A percentile compares a stretch with the other conserved stretches of the same genome.
Conservation (phyloP, 345 rosid species). For the Raphanus sativus region DNA sequence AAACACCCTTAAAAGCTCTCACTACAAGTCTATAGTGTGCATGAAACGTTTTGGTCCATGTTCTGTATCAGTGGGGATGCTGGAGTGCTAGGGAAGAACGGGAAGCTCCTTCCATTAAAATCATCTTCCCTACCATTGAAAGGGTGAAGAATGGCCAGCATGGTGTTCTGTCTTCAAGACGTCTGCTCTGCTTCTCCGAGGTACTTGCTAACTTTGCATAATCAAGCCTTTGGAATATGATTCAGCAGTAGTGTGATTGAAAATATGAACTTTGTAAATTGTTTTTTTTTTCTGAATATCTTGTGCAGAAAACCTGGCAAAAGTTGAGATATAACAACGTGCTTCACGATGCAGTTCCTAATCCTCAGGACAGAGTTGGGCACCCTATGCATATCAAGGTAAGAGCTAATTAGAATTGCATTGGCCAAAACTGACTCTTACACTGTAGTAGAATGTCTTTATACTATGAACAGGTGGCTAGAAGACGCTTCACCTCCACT, state of each 20-base stretch:
- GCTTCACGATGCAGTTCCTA: conserved; percentile 80
- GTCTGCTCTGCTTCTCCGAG: conserved; percentile 88
- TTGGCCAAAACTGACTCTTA: neutral
- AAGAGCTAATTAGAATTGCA: conserved; percentile 9
- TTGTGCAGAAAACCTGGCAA: conserved; percentile 86
- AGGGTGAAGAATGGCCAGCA: conserved; percentile 63
- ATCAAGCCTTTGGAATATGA: neutral
- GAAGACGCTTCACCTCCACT: conserved; percentile 62
- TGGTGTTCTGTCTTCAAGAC: conserved; percentile 68
- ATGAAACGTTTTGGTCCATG: neutral
- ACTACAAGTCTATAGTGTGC: conserved; percentile 3
- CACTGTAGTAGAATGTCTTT: conserved; percentile 3
- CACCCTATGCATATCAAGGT: conserved; percentile 88
- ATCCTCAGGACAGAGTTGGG: conserved; percentile 66
- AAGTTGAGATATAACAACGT: conserved; percentile 54
- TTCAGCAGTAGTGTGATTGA: neutral
- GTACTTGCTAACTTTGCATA: conserved; percentile 38
- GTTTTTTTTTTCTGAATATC: neutral
- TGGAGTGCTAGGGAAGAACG: conserved; percentile 88
- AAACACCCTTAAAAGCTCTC: neutral
- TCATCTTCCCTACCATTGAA: conserved; percentile 81
- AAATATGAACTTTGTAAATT: neutral
- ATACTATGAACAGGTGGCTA: conserved; percentile 60
- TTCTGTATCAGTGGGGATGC: conserved; percentile 77
- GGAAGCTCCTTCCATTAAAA: conserved; percentile 66